Evolutionary conservation across 306 rosid genomes (phyloP).

Genomic region (Castanospermum australe): DNA sequence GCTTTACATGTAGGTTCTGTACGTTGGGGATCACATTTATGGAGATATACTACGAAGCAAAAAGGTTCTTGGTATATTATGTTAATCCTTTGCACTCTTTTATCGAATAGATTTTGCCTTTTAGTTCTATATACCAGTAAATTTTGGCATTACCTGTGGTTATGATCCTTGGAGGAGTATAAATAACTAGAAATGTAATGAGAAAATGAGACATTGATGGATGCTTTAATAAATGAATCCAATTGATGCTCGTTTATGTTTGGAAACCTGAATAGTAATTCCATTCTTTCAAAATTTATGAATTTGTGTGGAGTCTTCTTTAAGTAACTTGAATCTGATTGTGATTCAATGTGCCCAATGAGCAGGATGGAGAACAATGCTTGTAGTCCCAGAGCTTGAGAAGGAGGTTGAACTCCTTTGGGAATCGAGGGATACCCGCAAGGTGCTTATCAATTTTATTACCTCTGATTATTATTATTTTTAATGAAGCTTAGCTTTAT

Average conservation of each 20-base stretch:
- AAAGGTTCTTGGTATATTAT: slow-evolving; percentile 84
- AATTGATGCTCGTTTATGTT: neutral
- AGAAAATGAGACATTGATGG: slow-evolving; percentile 1
- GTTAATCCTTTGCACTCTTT: slow-evolving; percentile 23
- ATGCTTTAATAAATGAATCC: neutral
- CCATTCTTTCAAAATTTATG: neutral
- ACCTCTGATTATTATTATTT: neutral
- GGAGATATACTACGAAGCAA: slow-evolving; percentile 98
- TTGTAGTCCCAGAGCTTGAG: slow-evolving; percentile 95
- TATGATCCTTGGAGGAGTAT: neutral
- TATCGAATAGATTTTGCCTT: neutral
- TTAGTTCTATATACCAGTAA: neutral
- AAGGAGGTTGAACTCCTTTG: slow-evolving; percentile 88
- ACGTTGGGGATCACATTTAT: slow-evolving; percentile 97
- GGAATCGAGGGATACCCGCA: slow-evolving; percentile 76
- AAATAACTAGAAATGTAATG: neutral
- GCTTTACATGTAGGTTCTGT: slow-evolving; percentile 69
- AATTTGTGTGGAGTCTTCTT: slow-evolving; percentile 11
- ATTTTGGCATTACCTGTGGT: neutral
- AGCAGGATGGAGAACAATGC: slow-evolving; percentile 99
- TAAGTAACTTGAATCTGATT: neutral
- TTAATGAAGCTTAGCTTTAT: neutral
- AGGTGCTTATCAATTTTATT: slow-evolving; percentile 48
- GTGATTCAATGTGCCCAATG: slow-evolving; percentile 19
- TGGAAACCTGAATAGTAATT: neutral